These are phyloP conservation scores for Saccharomycopsis vini DNA, from an alignment of 805 yeast genomes.

Conservation along the genomic window DNA sequence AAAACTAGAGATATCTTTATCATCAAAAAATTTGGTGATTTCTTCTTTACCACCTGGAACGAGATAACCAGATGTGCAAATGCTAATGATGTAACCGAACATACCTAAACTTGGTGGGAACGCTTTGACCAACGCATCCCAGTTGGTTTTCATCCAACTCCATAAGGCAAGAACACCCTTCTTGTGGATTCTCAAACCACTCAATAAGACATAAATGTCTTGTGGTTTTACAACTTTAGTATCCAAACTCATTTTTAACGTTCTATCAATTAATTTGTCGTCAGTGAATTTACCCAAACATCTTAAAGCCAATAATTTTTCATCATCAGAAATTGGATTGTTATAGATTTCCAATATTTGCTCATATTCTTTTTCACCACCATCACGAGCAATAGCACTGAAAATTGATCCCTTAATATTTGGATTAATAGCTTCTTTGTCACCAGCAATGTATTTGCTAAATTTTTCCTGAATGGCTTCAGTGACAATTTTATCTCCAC, in stretches of 20 bases:
- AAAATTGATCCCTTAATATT: slow-evolving; percentile 63
- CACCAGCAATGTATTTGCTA: slow-evolving; percentile 48
- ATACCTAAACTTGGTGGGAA: slow-evolving; percentile 77
- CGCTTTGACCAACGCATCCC: slow-evolving; percentile 56
- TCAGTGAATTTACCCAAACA: slow-evolving; percentile 57
- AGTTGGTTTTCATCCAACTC: slow-evolving; percentile 64
- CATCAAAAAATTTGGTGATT: slow-evolving; percentile 42
- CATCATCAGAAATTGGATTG: slow-evolving; percentile 54
- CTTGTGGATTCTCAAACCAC: slow-evolving; percentile 53
- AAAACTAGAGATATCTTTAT: slow-evolving; percentile 51
- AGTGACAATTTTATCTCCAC: slow-evolving; percentile 37
- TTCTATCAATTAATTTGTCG: slow-evolving; percentile 42
- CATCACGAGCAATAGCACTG: slow-evolving; percentile 53
- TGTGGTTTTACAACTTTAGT: slow-evolving; percentile 53
- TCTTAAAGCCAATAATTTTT: slow-evolving; percentile 60
- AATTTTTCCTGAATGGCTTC: slow-evolving; percentile 37
- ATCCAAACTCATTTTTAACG: slow-evolving; percentile 47
- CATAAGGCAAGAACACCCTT: slow-evolving; percentile 64
- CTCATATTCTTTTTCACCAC: slow-evolving; percentile 56
- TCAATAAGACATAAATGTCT: slow-evolving; percentile 72
- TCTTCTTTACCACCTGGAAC: slow-evolving; percentile 42
- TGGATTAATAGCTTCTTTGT: slow-evolving; percentile 62
- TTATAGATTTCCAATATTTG: slow-evolving; percentile 50
- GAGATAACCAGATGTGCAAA: slow-evolving; percentile 55
- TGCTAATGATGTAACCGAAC: slow-evolving; percentile 64